These are phyloP conservation scores for Sindora glabra DNA, from an alignment of 306 rosid genomes.

Conservation along the genomic window DNA sequence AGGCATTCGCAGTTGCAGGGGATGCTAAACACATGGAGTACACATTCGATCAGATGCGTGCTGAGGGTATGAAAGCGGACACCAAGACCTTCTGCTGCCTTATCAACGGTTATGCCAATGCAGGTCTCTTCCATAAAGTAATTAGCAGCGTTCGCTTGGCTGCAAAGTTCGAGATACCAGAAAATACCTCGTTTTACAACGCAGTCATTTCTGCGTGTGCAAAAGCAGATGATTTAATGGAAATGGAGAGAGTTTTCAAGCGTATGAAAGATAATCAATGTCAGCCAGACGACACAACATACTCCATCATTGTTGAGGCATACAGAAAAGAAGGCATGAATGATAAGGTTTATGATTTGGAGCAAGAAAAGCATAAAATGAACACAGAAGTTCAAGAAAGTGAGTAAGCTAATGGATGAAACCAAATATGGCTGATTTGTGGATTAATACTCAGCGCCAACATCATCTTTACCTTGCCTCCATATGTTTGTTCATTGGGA, in stretches of 20 bases:
- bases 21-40: conserved; percentile 89
- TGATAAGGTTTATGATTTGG: conserved; percentile 77
- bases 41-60: conserved; percentile 93
- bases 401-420: conserved; percentile 11
- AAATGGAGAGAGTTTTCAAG: conserved; percentile 82
- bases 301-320: conserved; percentile 61
- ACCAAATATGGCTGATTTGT: conserved; percentile 12
- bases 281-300: conserved; percentile 59
- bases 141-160: conserved; percentile 71
- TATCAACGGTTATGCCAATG: conserved; percentile 84
- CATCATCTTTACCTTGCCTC: conserved; percentile 14
- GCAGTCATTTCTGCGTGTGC: conserved; percentile 83
- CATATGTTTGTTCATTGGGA: conserved; percentile 4
- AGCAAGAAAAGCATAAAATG: conserved; percentile 45
- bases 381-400: conserved; percentile 13
- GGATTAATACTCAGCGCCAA: conserved; percentile 10
- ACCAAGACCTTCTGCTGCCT: conserved; percentile 94
- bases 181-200: conserved; percentile 65
- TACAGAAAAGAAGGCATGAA: conserved; percentile 80
- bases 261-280: conserved; percentile 77
- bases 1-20: conserved; percentile 85
- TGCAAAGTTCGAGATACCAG: conserved; percentile 70
- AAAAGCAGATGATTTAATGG: conserved; percentile 83
- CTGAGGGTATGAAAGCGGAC: conserved; percentile 91
- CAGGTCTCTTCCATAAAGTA: conserved; percentile 94